Evolutionary conservation across 345 rosid species (phyloP).

Genomic region (Anastatica hierochuntica): DNA sequence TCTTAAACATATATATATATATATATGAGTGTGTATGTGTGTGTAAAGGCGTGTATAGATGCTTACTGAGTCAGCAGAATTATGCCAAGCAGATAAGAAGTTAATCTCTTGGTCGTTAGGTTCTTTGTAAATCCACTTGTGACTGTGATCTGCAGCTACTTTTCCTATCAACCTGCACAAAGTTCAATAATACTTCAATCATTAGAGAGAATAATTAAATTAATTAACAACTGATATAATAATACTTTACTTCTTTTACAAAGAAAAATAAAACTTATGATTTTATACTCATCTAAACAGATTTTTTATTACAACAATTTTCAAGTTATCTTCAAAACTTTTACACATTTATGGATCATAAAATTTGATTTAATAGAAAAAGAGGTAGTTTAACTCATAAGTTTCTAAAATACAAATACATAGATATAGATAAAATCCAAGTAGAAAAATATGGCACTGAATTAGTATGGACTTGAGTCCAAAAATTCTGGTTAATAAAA

Average conservation of each 20-base stretch:
- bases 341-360: not conserved
- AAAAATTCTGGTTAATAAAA: not conserved
- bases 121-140: slow-evolving; percentile 93
- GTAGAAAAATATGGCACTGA: not conserved
- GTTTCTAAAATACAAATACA: slow-evolving; percentile 17
- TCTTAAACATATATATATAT: not conserved
- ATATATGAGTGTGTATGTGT: not conserved
- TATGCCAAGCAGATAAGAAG: slow-evolving; percentile 92
- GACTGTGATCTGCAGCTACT: slow-evolving; percentile 93
- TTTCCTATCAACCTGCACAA: slow-evolving; percentile 78
- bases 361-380: not conserved
- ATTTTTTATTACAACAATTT: too few relatives aligned
- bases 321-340: not conserved
- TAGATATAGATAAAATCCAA: slow-evolving; percentile 9
- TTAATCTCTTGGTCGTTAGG: slow-evolving; percentile 87
- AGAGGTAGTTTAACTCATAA: slow-evolving; percentile 19
- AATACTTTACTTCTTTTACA: slow-evolving; percentile 14
- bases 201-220: slow-evolving; percentile 15
- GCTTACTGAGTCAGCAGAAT: slow-evolving; percentile 86
- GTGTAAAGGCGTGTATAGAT: not conserved
- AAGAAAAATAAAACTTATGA: not conserved
- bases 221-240: not conserved
- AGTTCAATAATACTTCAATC: slow-evolving; percentile 15
- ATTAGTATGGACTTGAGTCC: slow-evolving; percentile 7
- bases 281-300: not conserved